These are phyloP conservation scores for Allium sativum DNA, from an alignment of 106 monocot genomes.

Conservation along the genomic window DNA sequence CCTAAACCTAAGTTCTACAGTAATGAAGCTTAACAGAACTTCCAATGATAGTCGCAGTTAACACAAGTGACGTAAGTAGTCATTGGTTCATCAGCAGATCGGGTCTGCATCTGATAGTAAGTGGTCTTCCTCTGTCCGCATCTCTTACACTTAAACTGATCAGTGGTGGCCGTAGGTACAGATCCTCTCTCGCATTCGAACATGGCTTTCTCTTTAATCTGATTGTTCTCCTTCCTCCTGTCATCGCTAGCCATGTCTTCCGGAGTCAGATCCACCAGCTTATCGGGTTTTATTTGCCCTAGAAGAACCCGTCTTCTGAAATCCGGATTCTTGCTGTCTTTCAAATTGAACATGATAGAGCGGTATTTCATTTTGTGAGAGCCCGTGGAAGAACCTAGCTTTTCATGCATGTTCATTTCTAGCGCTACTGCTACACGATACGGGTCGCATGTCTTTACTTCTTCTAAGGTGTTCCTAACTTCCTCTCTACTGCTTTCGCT, in stretches of 20 bases:
- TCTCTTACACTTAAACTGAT: conserved; percentile 84
- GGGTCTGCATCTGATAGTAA: conserved; percentile 62
- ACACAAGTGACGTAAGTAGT: conserved; percentile 73
- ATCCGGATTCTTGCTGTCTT: conserved; percentile 82
- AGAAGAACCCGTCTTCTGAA: conserved; percentile 80
- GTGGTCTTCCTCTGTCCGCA: conserved; percentile 73
- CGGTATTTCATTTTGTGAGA: conserved; percentile 66
- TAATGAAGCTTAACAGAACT: conserved; percentile 36
- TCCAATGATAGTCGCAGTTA: conserved; percentile 78
- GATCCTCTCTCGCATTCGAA: conserved; percentile 67
- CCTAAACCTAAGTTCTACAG: conserved; percentile 2
- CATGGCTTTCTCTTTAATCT: conserved; percentile 88
- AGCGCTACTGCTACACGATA: conserved; percentile 62
- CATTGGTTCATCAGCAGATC: conserved; percentile 67
- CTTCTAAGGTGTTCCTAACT: conserved; percentile 47
- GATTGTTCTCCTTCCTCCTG: conserved; percentile 49
- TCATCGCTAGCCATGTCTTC: conserved; percentile 98
- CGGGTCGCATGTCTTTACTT: conserved; percentile 62
- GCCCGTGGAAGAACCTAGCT: conserved; percentile 56
- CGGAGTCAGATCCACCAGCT: conserved; percentile 36
- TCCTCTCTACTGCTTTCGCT: conserved; percentile 32
- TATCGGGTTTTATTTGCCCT: conserved; percentile 52
- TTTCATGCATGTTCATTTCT: conserved; percentile 70
- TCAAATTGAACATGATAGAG: conserved; percentile 90
- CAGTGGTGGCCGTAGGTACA: conserved; percentile 77